These are phyloP conservation scores for Sordariomycetes sp. DNA, from an alignment of 2,329 filamentous ascomycete genomes.

Conservation along the genomic window DNA sequence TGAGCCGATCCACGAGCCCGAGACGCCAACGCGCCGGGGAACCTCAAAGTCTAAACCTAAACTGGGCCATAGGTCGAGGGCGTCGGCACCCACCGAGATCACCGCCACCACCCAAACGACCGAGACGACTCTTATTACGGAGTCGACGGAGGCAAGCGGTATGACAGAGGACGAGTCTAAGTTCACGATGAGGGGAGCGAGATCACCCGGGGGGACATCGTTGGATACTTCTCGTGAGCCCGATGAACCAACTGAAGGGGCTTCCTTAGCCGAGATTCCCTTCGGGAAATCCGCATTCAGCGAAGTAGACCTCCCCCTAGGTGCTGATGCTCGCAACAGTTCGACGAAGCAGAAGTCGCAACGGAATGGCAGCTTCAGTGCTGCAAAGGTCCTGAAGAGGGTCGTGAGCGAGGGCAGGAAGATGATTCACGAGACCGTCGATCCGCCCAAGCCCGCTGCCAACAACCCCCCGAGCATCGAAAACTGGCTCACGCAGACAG, in stretches of 20 bases:
- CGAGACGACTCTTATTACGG: background rate
- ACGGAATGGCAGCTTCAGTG: constrained; percentile 40
- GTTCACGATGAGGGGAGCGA: background rate
- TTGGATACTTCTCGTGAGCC: background rate
- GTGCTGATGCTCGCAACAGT: constrained; percentile 28
- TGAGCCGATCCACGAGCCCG: constrained; percentile 3
- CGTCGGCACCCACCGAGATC: background rate
- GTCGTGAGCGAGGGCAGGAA: constrained; percentile 52
- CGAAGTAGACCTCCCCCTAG: constrained; percentile 42
- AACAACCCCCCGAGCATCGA: constrained; percentile 53
- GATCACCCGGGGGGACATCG: background rate
- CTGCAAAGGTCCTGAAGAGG: constrained; percentile 51
- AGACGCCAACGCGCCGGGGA: constrained; percentile 4
- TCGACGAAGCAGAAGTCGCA: constrained; percentile 31
- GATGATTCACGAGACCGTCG: constrained; percentile 47
- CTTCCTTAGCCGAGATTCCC: constrained; percentile 44
- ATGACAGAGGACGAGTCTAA: background rate
- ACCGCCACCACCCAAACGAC: background rate
- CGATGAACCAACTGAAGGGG: background rate
- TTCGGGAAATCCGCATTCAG: constrained; percentile 56
- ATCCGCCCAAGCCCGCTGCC: constrained; percentile 31
- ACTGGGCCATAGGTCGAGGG: background rate
- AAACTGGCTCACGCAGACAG: constrained; percentile 49
- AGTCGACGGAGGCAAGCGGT: background rate
- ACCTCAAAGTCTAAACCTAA: background rate